Percentiles rank a stretch among this genome's conserved stretches.
Evolutionary conservation across 768 basidiomycete species (phyloP).

Genomic region (Tubosaeta sp.): DNA sequence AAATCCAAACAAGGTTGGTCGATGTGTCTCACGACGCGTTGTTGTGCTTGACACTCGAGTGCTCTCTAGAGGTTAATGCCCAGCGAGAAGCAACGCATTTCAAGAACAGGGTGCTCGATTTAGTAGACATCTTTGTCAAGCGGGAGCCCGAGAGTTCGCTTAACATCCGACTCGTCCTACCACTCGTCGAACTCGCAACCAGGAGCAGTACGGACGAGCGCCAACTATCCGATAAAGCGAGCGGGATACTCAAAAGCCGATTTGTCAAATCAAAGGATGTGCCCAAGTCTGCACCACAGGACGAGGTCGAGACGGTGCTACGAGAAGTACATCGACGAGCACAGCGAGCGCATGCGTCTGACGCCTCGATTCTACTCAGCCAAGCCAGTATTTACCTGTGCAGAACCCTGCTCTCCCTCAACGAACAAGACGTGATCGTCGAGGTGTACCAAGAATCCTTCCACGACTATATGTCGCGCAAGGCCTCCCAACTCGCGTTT

Average conservation of each 20-base stretch:
- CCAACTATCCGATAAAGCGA: conserved; percentile 86
- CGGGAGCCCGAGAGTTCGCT: conserved; percentile 73
- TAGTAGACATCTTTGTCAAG: conserved; percentile 82
- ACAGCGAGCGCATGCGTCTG: conserved; percentile 56
- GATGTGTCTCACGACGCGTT: background rate
- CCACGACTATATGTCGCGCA: conserved; percentile 72
- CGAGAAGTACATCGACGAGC: conserved; percentile 69
- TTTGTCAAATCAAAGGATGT: conserved; percentile 71
- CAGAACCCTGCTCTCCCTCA: conserved; percentile 42
- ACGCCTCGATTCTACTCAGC: conserved; percentile 60
- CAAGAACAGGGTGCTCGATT: conserved; percentile 92
- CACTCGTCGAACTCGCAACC: conserved; percentile 72
- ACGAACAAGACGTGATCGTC: conserved; percentile 40
- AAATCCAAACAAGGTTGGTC: conserved; percentile 62
- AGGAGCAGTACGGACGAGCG: conserved; percentile 70
- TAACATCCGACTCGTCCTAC: conserved; percentile 61
- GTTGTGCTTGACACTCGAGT: background rate
- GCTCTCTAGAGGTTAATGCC: conserved; percentile 49
- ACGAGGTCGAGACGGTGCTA: conserved; percentile 44
- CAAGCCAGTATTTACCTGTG: conserved; percentile 69
- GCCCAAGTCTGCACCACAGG: conserved; percentile 33
- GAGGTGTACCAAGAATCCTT: conserved; percentile 63
- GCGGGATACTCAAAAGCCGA: conserved; percentile 69
- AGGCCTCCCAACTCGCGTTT: conserved; percentile 69
- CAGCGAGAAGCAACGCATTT: conserved; percentile 92